Evolutionary conservation across 345 rosid species (phyloP).

Genomic region (Salix brachista): DNA sequence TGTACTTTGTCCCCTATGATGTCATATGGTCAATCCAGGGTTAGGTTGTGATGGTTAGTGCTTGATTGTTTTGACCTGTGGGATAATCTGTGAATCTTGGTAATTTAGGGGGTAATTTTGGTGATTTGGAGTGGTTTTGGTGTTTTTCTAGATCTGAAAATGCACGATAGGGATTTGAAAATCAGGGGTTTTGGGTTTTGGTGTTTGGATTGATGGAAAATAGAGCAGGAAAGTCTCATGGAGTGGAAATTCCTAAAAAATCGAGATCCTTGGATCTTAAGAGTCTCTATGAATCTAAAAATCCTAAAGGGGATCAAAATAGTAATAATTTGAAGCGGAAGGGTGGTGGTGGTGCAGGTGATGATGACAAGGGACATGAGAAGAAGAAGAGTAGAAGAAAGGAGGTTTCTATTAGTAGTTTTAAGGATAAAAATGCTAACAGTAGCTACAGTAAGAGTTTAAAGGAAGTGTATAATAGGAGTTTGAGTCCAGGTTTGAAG

Average conservation of each 20-base stretch:
- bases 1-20: neutral
- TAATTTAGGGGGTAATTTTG: conserved; percentile 13
- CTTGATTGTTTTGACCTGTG: conserved; percentile 12
- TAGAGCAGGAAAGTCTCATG: conserved; percentile 62
- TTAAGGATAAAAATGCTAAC: conserved; percentile 32
- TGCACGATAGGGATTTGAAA: conserved; percentile 41
- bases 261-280: conserved; percentile 90
- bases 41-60: neutral
- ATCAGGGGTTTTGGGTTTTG: conserved; percentile 28
- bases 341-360: conserved; percentile 21
- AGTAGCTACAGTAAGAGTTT: conserved; percentile 35
- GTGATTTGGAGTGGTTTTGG: conserved; percentile 15
- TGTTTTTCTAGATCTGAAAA: conserved; percentile 62
- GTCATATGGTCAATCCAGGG: conserved; percentile 5
- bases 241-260: conserved; percentile 64
- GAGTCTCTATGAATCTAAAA: conserved; percentile 58
- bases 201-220: conserved; percentile 71
- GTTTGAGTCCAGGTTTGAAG: conserved; percentile 25
- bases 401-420: conserved; percentile 52
- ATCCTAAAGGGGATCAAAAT: conserved; percentile 37
- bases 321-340: conserved; percentile 61
- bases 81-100: conserved; percentile 8
- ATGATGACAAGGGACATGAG: conserved; percentile 44
- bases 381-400: conserved; percentile 57
- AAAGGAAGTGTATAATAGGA: conserved; percentile 50